Evolutionary conservation across 1,284 basidiomycete species (phyloP).

Genomic region (Moesziomyces aphidis): DNA sequence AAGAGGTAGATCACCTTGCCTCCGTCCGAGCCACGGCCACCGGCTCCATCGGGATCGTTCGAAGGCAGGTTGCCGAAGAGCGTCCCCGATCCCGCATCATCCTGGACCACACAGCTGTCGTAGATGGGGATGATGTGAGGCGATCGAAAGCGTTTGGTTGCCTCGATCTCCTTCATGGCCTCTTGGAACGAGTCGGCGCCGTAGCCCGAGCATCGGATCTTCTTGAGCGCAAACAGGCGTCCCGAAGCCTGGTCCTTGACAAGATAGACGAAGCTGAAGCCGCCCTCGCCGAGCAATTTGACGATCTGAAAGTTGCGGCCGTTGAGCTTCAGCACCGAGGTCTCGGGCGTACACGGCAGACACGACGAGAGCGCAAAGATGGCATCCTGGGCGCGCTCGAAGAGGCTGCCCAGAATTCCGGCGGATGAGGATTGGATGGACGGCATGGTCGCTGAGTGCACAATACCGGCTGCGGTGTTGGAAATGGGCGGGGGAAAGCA

Average conservation of each 20-base stretch:
- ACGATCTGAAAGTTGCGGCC: constrained; percentile 61
- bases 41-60: constrained; percentile 47
- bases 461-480: not conserved
- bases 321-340: constrained; percentile 57
- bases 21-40: constrained; percentile 29
- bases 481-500: no score
- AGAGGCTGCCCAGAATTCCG: constrained; percentile 26
- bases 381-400: constrained; percentile 55
- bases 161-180: constrained; percentile 67
- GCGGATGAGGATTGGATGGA: constrained; percentile 29
- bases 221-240: constrained; percentile 65
- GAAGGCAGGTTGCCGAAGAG: constrained; percentile 55
- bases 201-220: constrained; percentile 65
- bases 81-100: constrained; percentile 46
- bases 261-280: constrained; percentile 66
- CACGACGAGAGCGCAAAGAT: constrained; percentile 55
- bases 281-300: constrained; percentile 65
- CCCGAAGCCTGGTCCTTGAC: constrained; percentile 63
- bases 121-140: constrained; percentile 65
- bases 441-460: constrained; percentile 16
- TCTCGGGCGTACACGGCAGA: constrained; percentile 51
- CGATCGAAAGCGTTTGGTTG: constrained; percentile 65
- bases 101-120: constrained; percentile 65
- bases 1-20: constrained; percentile 71
- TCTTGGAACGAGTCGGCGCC: constrained; percentile 63